These are phyloP conservation scores for Protoeuglena noctilucae DNA, from an alignment of 139 green algal species.

Conservation along the genomic window DNA sequence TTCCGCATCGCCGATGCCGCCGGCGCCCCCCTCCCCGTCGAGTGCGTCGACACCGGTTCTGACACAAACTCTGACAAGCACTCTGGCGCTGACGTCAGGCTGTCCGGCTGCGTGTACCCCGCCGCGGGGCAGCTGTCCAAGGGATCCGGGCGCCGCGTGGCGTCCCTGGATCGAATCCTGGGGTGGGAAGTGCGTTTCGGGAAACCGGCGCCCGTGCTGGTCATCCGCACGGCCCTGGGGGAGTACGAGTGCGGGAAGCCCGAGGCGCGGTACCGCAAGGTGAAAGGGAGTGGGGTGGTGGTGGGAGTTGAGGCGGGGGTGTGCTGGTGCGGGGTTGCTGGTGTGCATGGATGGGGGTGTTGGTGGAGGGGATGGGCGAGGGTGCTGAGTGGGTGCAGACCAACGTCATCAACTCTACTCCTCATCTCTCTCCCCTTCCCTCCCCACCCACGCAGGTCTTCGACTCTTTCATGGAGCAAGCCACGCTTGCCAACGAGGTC, in stretches of 20 bases:
- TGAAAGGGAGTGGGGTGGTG: constrained; percentile 23
- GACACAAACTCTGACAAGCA: neutral
- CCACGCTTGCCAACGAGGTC: constrained; percentile 41
- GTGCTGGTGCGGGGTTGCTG: neutral
- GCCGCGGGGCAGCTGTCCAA: constrained; percentile 15
- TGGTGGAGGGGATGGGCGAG: constrained; percentile 26
- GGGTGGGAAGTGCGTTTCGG: constrained; percentile 20
- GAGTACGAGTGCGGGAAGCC: constrained; percentile 26
- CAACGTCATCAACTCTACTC: constrained; percentile 12
- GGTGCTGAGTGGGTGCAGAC: constrained; percentile 21
- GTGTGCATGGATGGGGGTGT: constrained; percentile 22
- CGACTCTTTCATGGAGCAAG: constrained; percentile 44
- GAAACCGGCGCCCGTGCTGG: neutral
- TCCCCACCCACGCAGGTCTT: too few relatives aligned
- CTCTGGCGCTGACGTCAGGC: neutral
- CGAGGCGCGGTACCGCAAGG: constrained; percentile 29
- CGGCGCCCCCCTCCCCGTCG: too few relatives aligned
- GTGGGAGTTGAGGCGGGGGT: constrained; percentile 28
- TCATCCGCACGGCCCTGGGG: constrained; percentile 11
- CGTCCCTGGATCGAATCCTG: constrained; percentile 28
- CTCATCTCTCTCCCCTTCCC: too few relatives aligned
- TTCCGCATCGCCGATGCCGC: too few relatives aligned
- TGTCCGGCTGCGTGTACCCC: constrained; percentile 8
- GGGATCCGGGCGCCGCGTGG: constrained; percentile 7
- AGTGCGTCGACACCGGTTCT: too few relatives aligned